These are phyloP conservation scores for Corynascus novoguineensis DNA, from an alignment of 495 filamentous ascomycete species.

Conservation along the genomic window DNA sequence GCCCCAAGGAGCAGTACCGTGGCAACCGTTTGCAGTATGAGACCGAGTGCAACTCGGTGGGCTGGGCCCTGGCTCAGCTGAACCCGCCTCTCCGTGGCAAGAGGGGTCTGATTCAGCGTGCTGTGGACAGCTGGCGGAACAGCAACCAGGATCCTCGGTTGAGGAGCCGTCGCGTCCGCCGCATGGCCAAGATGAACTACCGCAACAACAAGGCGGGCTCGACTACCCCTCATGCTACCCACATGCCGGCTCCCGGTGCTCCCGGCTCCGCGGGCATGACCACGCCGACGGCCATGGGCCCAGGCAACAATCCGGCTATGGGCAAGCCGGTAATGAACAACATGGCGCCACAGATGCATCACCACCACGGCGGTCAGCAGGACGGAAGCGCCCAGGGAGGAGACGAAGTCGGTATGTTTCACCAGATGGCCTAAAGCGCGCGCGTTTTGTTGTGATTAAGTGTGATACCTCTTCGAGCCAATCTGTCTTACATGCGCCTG, in stretches of 20 bases:
- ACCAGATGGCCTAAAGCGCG: conserved; percentile 60
- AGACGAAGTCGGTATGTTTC: conserved; percentile 95
- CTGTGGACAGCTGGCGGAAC: conserved; percentile 97
- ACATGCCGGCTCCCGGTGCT: conserved; percentile 37
- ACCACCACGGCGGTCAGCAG: conserved; percentile 65
- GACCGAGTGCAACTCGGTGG: conserved; percentile 96
- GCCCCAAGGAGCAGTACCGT: conserved; percentile 89
- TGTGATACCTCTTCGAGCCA: conserved; percentile 44
- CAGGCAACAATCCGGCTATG: conserved; percentile 43
- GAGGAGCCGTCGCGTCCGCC: conserved; percentile 81
- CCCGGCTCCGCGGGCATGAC: conserved; percentile 53
- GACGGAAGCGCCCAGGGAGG: conserved; percentile 62
- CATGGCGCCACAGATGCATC: conserved; percentile 54
- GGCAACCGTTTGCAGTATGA: conserved; percentile 94
- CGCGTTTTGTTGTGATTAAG: conserved; percentile 45
- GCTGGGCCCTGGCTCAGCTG: conserved; percentile 90
- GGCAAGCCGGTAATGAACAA: conserved; percentile 54
- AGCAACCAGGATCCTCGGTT: conserved; percentile 93
- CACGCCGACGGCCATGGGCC: conserved; percentile 42
- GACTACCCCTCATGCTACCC: conserved; percentile 38
- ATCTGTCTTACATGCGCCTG: conserved; percentile 23
- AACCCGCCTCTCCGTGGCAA: conserved; percentile 89
- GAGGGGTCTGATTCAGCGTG: conserved; percentile 89
- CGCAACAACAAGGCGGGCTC: conserved; percentile 55
- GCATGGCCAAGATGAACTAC: conserved; percentile 91